Base-by-base conservation (phyloP, 352 stramenopile species). In the Phytopythium mirpurense region DNA sequence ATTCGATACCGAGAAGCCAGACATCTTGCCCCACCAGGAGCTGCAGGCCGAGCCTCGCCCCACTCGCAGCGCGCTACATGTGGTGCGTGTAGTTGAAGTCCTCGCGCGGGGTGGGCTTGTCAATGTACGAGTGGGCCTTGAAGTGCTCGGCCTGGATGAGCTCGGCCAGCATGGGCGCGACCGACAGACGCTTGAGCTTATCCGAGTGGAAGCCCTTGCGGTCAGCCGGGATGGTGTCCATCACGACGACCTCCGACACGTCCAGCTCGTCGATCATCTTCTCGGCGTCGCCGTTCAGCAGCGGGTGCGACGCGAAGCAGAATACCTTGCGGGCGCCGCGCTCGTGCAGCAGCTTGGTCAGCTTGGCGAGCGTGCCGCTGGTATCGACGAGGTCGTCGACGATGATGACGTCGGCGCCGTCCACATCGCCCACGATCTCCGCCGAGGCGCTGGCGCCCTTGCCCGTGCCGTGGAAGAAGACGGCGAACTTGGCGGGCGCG, bases 361-460 rank as follows among this genome's bases (percentile, higher is more conserved):
- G 70, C 57, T 90, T 90, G 43, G 69, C 68, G 16, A 97, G 67
- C 29, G 86, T 95, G 53, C 76, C 71, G 41, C 68, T 87, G 55
- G 81, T 96, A 66, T 97, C 88, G 38, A 97, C 79, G 50, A 97
- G 72, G 64, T 97, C 90, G 62, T 97, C 90, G 26, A 97, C 88
- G 36, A 97, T 81, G 59, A 97, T 93, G 37, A 96, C 85, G 56
- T 97, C 87, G 27, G 79, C 78, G 24, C 85, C 88, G 27, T 90
- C 77, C 19, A 97, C 78, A 40, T 97, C 84, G 18, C 88, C 88
- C 18, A 97, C 79, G 48, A 97, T 90, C 50, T 95, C 81, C 1
- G 81, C 74, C n/a, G 67, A 63, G n/a, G 74, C 79, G 57, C 74
- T 72, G 50, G 88, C 76, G 21, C 72, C 72, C 59, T 77, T 77